These are phyloP conservation scores for Suillus subalutaceus DNA, from an alignment of 768 basidiomycete species.

Conservation along the genomic window DNA sequence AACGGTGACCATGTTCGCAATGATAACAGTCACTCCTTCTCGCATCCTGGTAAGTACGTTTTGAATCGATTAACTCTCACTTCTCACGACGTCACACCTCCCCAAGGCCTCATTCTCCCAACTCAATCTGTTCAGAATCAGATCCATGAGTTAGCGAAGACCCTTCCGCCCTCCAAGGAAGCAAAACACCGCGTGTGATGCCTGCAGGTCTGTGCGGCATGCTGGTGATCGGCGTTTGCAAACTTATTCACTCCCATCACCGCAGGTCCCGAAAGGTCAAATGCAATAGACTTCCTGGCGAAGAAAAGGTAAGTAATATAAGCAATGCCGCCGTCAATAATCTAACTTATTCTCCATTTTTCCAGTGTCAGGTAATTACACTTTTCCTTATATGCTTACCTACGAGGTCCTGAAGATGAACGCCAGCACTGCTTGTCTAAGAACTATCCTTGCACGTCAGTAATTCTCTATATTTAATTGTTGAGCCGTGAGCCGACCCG, in stretches of 20 bases:
- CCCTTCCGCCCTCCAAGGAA: slow-evolving; percentile 84
- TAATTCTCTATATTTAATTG: slow-evolving; percentile 27
- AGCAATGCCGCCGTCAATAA: slow-evolving; percentile 8
- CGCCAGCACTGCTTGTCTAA: slow-evolving; percentile 80
- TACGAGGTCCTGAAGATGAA: slow-evolving; percentile 13
- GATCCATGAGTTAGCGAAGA: slow-evolving; percentile 80
- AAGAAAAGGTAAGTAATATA: slow-evolving; percentile 67
- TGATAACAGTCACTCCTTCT: slow-evolving; percentile 32
- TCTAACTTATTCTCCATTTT: slow-evolving; percentile 8
- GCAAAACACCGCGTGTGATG: slow-evolving; percentile 93
- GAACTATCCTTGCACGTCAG: slow-evolving; percentile 91
- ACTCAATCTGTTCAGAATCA: slow-evolving; percentile 76
- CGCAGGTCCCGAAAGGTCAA: slow-evolving; percentile 84
- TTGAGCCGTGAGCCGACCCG: slow-evolving; percentile 22
- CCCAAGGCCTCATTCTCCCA: slow-evolving; percentile 61
- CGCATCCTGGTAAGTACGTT: slow-evolving; percentile 31
- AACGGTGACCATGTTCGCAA: slow-evolving; percentile 22
- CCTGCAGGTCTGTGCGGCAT: slow-evolving; percentile 64
- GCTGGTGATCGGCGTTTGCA: slow-evolving; percentile 14
- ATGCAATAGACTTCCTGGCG: slow-evolving; percentile 79
- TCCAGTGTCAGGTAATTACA: slow-evolving; percentile 65
- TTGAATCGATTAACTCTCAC: background rate
- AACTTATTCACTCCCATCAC: slow-evolving; percentile 12
- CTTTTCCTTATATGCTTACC: background rate
- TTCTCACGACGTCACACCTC: slow-evolving; percentile 12